Percentiles rank a stretch among this genome's conserved stretches.
Evolutionary conservation across 78 protist species (phyloP).

Genomic region (Planoprotostelium fungivorum): DNA sequence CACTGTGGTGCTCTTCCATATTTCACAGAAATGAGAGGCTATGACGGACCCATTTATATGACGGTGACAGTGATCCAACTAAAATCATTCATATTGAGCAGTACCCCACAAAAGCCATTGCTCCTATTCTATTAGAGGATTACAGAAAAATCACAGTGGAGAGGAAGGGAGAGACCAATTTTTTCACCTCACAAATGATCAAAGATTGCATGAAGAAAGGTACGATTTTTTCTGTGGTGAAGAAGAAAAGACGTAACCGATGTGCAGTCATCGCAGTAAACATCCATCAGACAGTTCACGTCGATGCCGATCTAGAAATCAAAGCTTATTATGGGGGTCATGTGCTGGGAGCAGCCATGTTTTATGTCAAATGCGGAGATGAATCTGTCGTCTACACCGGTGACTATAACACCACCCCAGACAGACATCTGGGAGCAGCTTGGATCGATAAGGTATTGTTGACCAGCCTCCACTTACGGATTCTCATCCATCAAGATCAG

Average conservation of each 20-base stretch:
- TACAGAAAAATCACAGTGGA: conserved; percentile 72
- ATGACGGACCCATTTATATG: conserved; percentile 91
- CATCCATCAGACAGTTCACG: conserved; percentile 74
- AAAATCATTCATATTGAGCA: neutral
- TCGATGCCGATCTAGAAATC: conserved; percentile 82
- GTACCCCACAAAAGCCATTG: conserved; percentile 91
- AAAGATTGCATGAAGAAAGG: conserved; percentile 81
- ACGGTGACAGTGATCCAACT: conserved; percentile 37
- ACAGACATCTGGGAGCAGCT: conserved; percentile 93
- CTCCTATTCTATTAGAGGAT: conserved; percentile 91
- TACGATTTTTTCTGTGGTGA: neutral
- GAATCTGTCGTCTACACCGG: conserved; percentile 94
- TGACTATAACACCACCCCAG: conserved; percentile 98
- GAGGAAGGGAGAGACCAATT: conserved; percentile 66
- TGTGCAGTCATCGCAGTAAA: conserved; percentile 50
- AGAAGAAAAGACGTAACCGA: neutral
- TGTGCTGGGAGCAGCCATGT: conserved; percentile 97
- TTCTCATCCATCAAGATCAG: too few species aligned
- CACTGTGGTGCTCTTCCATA: conserved; percentile 98
- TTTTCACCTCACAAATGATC: conserved; percentile 83
- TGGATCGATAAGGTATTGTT: conserved; percentile 55
- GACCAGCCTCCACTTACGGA: too few species aligned
- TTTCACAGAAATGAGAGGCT: conserved; percentile 85
- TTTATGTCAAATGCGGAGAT: conserved; percentile 78
- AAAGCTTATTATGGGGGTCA: conserved; percentile 95